phyloP scores from a whole-genome alignment of 164 flowering plant genomes.

The Taxillus chinensis region DNA sequence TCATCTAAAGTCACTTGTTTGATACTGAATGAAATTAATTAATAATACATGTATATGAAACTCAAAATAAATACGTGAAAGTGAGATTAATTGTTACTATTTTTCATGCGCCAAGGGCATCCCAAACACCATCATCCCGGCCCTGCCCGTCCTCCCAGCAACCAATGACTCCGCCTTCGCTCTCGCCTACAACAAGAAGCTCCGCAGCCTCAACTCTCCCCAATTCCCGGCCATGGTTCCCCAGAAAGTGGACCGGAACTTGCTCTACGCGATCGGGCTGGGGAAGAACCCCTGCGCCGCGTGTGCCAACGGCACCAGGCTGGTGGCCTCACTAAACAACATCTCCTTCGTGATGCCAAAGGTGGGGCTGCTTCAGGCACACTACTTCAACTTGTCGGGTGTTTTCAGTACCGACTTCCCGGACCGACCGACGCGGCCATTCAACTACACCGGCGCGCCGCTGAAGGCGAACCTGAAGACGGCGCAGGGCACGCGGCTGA shows the following conservation, averaged over 20 bases:
- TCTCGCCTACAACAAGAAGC: conserved; percentile 21
- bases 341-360: conserved; percentile 38
- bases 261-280: conserved; percentile 38
- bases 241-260: conserved; percentile 27
- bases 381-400: conserved; percentile 26
- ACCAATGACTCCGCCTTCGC: conserved; percentile 29
- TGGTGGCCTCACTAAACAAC: conserved; percentile 43
- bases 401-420: conserved; percentile 44
- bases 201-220: conserved; percentile 33
- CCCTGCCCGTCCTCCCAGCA: conserved; percentile 28
- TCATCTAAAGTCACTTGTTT: no score
- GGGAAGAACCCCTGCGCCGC: conserved; percentile 31
- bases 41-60: no score
- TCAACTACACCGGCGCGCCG: conserved; percentile 49
- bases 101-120: conserved; percentile 8
- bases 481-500: conserved; percentile 27
- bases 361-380: conserved; percentile 40
- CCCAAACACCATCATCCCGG: conserved; percentile 29
- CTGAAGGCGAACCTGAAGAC: conserved; percentile 39
- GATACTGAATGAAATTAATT: no score
- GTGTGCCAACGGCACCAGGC: conserved; percentile 29
- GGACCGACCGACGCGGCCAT: conserved; percentile 31
- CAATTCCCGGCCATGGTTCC: conserved; percentile 42
- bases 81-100: no score
- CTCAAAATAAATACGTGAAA: no score